These are phyloP conservation scores for Pulveroboletus sp. DNA, from an alignment of 768 basidiomycete genomes.

Conservation along the genomic window DNA sequence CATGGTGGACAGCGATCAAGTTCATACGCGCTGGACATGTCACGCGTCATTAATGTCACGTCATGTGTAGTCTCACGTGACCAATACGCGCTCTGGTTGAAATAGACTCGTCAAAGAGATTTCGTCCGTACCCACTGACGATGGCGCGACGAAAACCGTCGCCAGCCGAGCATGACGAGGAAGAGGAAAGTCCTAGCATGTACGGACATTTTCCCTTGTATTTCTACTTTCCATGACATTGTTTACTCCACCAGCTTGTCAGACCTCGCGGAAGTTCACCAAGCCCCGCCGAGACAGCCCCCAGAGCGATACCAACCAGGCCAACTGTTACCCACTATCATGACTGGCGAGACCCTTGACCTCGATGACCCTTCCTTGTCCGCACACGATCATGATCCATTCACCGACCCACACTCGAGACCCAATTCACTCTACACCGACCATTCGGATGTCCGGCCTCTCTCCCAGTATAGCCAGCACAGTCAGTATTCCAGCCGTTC, in stretches of 20 bases:
- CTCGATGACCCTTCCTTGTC: constrained; percentile 35
- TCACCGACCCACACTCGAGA: constrained; percentile 26
- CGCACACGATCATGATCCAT: constrained; percentile 31
- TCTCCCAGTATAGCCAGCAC: constrained; percentile 37
- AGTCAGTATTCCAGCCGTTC: constrained; percentile 32
- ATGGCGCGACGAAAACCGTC: constrained; percentile 24
- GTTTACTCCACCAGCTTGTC: constrained; percentile 7
- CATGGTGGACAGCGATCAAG: constrained; percentile 28
- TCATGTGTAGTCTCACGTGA: constrained; percentile 16
- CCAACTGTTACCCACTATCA: constrained; percentile 55
- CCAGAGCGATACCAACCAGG: constrained; percentile 53
- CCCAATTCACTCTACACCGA: constrained; percentile 23
- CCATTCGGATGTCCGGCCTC: constrained; percentile 24
- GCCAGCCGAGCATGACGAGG: constrained; percentile 8
- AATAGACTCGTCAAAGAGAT: background rate
- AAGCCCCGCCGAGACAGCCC: constrained; percentile 4
- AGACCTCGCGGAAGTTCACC: constrained; percentile 6
- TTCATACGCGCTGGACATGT: constrained; percentile 6
- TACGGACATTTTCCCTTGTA: constrained; percentile 2
- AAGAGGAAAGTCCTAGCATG: constrained; percentile 1
- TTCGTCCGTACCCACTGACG: background rate
- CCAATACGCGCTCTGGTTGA: constrained; percentile 5
- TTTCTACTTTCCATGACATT: background rate
- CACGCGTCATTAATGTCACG: constrained; percentile 20
- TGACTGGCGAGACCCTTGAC: constrained; percentile 62